Evolutionary conservation across 2,329 filamentous ascomycete species (phyloP).

Genomic region (Colletotrichum paranaense): DNA sequence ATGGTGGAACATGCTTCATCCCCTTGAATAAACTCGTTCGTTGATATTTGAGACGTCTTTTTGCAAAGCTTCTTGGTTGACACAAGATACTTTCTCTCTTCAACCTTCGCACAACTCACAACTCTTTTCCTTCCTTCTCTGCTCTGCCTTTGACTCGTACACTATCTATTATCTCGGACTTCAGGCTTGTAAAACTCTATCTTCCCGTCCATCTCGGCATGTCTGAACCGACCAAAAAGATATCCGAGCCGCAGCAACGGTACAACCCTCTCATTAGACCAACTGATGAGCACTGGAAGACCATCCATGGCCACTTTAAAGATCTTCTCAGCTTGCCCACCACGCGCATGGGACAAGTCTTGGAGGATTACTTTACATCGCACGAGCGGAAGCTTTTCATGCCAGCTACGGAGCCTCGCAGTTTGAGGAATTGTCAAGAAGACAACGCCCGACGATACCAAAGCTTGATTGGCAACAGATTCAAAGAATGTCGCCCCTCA

Average conservation of each 20-base stretch:
- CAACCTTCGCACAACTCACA: not conserved
- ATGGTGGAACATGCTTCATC: not conserved
- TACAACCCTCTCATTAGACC: conserved; percentile 40
- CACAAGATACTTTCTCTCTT: not conserved
- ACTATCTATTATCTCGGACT: not conserved
- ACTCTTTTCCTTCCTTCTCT: not conserved
- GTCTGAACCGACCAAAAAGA: not conserved
- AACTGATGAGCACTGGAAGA: conserved; percentile 38
- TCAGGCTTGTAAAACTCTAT: not conserved
- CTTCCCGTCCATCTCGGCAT: not conserved
- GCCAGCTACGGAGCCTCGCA: conserved; percentile 39
- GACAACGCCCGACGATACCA: conserved; percentile 44
- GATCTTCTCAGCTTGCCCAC: conserved; percentile 39
- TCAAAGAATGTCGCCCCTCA: conserved; percentile 42
- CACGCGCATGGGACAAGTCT: conserved; percentile 44
- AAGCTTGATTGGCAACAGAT: conserved; percentile 44
- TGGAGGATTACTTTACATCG: conserved; percentile 46
- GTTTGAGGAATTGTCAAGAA: conserved; percentile 46
- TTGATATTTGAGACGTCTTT: not conserved
- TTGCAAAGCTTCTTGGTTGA: not conserved
- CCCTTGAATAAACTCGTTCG: not conserved
- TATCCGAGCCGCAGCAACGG: conserved; percentile 25
- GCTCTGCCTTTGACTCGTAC: not conserved
- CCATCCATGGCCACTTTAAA: conserved; percentile 45
- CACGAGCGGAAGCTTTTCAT: conserved; percentile 48